A percentile compares a stretch with the other conserved stretches of the same genome.
These are phyloP conservation scores for Hypoxylon lenormandii DNA, from an alignment of 495 filamentous ascomycete genomes.

Conservation along the genomic window DNA sequence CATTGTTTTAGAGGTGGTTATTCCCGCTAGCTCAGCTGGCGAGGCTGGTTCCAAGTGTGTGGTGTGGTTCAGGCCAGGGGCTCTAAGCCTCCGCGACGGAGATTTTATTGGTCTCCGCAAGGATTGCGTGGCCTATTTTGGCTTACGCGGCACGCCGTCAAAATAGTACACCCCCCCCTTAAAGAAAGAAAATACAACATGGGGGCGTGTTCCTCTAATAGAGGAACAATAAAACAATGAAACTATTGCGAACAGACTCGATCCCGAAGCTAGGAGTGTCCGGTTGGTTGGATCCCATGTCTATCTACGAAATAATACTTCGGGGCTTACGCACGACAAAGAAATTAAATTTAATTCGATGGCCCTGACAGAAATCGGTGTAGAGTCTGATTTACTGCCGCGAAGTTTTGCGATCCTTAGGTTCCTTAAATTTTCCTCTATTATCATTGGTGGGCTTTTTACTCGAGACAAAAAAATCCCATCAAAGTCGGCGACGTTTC, in stretches of 20 bases:
- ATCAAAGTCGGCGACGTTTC: slow-evolving; percentile 3
- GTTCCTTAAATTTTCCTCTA: slow-evolving; percentile 6
- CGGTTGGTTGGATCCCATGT: not conserved
- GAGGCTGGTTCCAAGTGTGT: slow-evolving; percentile 2
- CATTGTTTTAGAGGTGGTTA: not conserved
- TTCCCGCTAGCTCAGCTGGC: slow-evolving; percentile 5
- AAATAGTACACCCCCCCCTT: not conserved
- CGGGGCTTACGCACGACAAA: not conserved
- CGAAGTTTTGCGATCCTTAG: slow-evolving; percentile 2
- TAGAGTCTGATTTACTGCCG: not conserved
- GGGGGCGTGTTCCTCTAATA: not conserved
- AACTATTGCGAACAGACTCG: slow-evolving; percentile 6
- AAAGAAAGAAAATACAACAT: not conserved
- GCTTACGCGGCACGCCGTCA: slow-evolving; percentile 12
- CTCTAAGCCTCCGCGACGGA: not conserved
- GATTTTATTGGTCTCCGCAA: slow-evolving; percentile 10
- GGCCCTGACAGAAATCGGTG: not conserved
- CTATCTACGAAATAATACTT: not conserved
- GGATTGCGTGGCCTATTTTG: slow-evolving; percentile 23
- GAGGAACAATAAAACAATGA: not conserved
- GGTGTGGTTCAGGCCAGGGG: not conserved
- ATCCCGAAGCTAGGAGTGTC: not conserved
- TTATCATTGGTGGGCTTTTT: not conserved
- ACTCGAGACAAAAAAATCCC: not conserved
- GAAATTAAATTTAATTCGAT: not conserved